Evolutionary conservation across 768 basidiomycete genomes (phyloP).

Genomic region (Lactarius psammicola): DNA sequence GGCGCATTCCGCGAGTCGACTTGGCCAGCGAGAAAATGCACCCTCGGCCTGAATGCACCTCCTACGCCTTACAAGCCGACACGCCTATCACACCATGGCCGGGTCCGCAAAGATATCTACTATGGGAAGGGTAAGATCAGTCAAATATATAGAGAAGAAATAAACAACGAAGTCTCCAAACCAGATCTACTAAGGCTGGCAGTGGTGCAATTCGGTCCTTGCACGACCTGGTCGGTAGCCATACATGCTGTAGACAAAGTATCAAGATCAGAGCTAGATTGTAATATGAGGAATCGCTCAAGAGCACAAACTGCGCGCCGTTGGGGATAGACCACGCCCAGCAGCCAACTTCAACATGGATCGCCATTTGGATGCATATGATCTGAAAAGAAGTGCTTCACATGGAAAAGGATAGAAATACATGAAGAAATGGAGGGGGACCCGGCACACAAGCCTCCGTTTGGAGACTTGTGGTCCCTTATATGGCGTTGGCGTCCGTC

Average conservation of each 20-base stretch:
- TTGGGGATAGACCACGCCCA: background rate
- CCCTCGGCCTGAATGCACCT: constrained; percentile 16
- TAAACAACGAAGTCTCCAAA: background rate
- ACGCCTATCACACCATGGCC: background rate
- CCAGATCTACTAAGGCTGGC: background rate
- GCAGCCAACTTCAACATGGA: no score
- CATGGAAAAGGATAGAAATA: background rate
- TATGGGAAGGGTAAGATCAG: background rate
- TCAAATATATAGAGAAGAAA: background rate
- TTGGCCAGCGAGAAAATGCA: background rate
- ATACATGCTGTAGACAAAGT: background rate
- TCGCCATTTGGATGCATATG: background rate
- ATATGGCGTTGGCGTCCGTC: constrained; percentile 9
- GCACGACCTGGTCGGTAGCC: background rate
- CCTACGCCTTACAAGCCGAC: background rate
- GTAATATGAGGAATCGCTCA: background rate
- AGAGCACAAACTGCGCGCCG: background rate
- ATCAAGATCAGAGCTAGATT: background rate
- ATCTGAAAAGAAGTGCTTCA: constrained; percentile 20
- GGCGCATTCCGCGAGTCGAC: background rate
- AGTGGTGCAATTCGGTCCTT: background rate
- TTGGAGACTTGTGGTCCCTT: constrained; percentile 12
- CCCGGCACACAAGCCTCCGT: constrained; percentile 18
- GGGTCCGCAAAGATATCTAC: background rate
- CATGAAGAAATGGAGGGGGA: background rate